phyloP scores from a whole-genome alignment of 306 rosid genomes.

The Fagus crenata region DNA sequence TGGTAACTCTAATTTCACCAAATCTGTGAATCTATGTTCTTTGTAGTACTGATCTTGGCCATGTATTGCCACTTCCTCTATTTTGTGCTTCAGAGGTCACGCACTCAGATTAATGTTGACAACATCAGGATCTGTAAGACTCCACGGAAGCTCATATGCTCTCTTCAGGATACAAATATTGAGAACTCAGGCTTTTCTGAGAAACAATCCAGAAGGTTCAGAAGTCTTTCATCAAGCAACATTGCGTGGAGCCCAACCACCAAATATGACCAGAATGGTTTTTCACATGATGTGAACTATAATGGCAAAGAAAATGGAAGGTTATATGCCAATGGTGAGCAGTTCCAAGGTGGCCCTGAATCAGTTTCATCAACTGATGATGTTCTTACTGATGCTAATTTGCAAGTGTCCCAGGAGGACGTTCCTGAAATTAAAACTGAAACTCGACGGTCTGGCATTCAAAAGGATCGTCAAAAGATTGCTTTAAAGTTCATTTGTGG shows the following conservation, averaged over 20 bases:
- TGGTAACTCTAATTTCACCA: conserved; percentile 20
- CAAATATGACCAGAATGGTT: conserved; percentile 38
- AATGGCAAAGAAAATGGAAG: conserved; percentile 40
- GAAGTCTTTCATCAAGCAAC: conserved; percentile 54
- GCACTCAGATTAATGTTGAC: conserved; percentile 42
- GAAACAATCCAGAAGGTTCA: conserved; percentile 39
- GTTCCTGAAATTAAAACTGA: conserved; percentile 33
- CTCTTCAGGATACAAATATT: conserved; percentile 64
- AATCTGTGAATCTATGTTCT: not conserved
- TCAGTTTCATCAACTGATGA: conserved; percentile 74
- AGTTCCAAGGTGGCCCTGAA: conserved; percentile 52
- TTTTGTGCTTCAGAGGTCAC: conserved; percentile 54
- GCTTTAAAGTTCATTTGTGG: conserved; percentile 53
- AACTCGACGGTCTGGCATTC: conserved; percentile 11
- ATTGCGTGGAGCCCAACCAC: conserved; percentile 54
- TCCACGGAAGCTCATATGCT: conserved; percentile 74
- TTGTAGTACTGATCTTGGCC: conserved; percentile 12
- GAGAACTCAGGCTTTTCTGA: conserved; percentile 43
- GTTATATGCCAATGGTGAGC: conserved; percentile 37
- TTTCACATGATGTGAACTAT: conserved; percentile 25
- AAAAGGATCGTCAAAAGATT: conserved; percentile 38
- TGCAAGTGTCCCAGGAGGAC: conserved; percentile 32
- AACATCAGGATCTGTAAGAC: conserved; percentile 49
- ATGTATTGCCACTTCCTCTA: conserved; percentile 12
- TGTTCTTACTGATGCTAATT: conserved; percentile 34